Conservation (phyloP, 2,329 filamentous ascomycete genomes). For the Davidsoniella virescens region DNA sequence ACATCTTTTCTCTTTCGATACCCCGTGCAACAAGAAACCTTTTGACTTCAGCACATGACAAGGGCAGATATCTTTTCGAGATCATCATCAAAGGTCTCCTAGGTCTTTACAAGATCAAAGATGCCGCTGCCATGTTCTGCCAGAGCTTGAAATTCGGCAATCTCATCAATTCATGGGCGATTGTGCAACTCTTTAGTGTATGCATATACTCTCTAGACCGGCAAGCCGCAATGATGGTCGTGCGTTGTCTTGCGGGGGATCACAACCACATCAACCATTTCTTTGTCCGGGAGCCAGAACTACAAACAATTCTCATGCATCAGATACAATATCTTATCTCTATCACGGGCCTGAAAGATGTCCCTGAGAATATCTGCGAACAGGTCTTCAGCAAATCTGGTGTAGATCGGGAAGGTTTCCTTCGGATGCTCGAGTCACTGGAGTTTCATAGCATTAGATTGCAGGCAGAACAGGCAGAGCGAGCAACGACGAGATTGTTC, state of each 20-base stretch:
- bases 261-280: slow-evolving; percentile 6
- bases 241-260: slow-evolving; percentile 7
- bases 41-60: neutral
- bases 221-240: slow-evolving; percentile 7
- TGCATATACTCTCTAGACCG: slow-evolving; percentile 26
- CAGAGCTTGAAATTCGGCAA: slow-evolving; percentile 24
- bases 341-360: slow-evolving; percentile 4
- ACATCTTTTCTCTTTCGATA: neutral
- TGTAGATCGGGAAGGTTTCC: slow-evolving; percentile 6
- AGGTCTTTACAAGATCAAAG: slow-evolving; percentile 27
- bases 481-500: neutral
- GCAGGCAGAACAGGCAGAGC: slow-evolving; percentile 7
- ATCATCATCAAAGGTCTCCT: slow-evolving; percentile 32
- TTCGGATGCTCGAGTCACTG: slow-evolving; percentile 1
- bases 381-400: slow-evolving; percentile 1
- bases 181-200: slow-evolving; percentile 26
- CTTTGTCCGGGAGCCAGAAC: slow-evolving; percentile 2
- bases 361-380: neutral
- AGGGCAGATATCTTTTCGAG: slow-evolving; percentile 22
- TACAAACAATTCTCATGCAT: slow-evolving; percentile 12
- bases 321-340: slow-evolving; percentile 14
- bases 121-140: slow-evolving; percentile 28
- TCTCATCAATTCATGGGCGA: slow-evolving; percentile 18
- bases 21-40: slow-evolving; percentile 1
- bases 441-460: slow-evolving; percentile 3